Evolutionary conservation across 805 yeast species (phyloP), one percentile per base, ranked within the genome.

Genomic region (Tetrapisispora fleetii): DNA sequence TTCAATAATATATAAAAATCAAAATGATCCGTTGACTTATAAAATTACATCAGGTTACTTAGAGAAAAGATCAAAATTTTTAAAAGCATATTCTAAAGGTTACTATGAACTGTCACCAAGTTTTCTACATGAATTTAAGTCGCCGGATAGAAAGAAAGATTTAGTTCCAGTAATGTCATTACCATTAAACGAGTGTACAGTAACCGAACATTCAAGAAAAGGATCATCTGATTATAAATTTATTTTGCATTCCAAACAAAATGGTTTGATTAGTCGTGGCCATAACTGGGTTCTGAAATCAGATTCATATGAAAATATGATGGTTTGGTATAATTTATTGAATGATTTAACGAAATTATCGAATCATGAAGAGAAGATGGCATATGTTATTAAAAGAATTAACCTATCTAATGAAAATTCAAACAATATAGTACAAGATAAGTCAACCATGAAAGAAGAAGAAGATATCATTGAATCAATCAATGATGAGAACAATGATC

Each of bases 251-350:
- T 80, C 89, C 18, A 86, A 85, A 58, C 81, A 82, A 54, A 79
- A 81, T 52, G 95, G 95, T 14, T 69, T 84, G 50, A 74, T 87
- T 54, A 83, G 81, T 52, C 74, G 87, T 58, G 86, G 88, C 41
- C 97, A 90, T 69, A 89, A 89, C 58, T 90, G 93, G 88, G 95
- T 90, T 16, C 91, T 93, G 70, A 76, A 95, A 55, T 83, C 95
- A 16, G 93, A 85, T 59, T 77, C 84, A 42, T 85, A 85, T 58
- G 85, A 43, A 28, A 27, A 18, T 10, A 86, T 89, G 91, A 79
- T 83, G 63, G 75, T 73, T 37, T 91, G 99, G 99, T 86, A 78
- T 65, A 78, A 78, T 55, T 95, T 85, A 59, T 73, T 91, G 55
- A 80, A 82, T 62, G 73, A 72, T 43, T 71, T 89, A 55, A 84